phyloP scores from a whole-genome alignment of 805 yeast species.

The Jamesozyma lodderae region DNA sequence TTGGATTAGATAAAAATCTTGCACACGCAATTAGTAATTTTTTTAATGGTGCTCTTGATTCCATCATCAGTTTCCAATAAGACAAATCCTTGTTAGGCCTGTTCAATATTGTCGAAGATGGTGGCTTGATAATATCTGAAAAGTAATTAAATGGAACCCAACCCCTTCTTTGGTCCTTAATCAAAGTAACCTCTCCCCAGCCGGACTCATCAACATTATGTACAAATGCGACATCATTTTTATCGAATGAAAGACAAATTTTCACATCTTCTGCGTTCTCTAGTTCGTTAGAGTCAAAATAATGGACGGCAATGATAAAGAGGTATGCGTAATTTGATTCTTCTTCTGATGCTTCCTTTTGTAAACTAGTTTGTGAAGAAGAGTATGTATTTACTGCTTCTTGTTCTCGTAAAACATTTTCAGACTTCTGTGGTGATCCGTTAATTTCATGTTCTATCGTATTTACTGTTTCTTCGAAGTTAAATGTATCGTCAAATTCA shows the following conservation, averaged over 20 bases:
- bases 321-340: slow-evolving; percentile 27
- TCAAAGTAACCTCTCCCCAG: slow-evolving; percentile 77
- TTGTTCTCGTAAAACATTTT: slow-evolving; percentile 2
- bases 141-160: slow-evolving; percentile 86
- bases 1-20: slow-evolving; percentile 28
- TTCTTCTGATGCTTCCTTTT: background rate
- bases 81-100: background rate
- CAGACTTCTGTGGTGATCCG: too few relatives aligned
- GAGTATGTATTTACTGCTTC: background rate
- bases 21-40: slow-evolving; percentile 2
- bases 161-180: slow-evolving; percentile 56
- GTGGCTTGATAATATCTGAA: slow-evolving; percentile 34
- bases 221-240: slow-evolving; percentile 65
- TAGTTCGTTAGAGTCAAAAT: slow-evolving; percentile 49
- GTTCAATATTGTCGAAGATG: background rate
- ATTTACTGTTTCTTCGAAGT: slow-evolving; percentile 3
- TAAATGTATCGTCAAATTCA: slow-evolving; percentile 1
- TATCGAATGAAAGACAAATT: slow-evolving; percentile 63
- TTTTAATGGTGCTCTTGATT: slow-evolving; percentile 3
- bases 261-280: slow-evolving; percentile 60
- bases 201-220: slow-evolving; percentile 74
- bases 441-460: background rate
- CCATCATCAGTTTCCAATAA: slow-evolving; percentile 2
- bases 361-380: background rate
- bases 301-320: slow-evolving; percentile 49